Percentiles rank a stretch among this genome's conserved stretches.
Evolutionary conservation across 2,329 filamentous ascomycete genomes (phyloP).

Genomic region (Botryotinia convoluta): DNA sequence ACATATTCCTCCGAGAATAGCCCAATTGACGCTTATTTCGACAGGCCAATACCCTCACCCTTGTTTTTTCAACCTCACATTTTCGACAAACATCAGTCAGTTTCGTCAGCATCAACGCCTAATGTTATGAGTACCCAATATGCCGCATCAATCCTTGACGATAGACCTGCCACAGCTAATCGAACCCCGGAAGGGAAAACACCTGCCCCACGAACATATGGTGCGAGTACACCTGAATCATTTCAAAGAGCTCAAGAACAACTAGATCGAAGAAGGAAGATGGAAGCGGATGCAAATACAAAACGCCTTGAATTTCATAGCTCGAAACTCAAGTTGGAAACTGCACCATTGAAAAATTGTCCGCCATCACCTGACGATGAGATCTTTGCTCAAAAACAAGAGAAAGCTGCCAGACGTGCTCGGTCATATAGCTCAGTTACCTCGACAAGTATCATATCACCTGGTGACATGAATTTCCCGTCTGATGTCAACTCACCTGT

Average conservation of each 20-base stretch:
- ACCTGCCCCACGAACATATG: conserved; percentile 40
- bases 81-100: conserved; percentile 28
- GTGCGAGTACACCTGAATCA: conserved; percentile 43
- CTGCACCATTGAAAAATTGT: conserved; percentile 35
- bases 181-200: conserved; percentile 43
- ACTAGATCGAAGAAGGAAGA: conserved; percentile 36
- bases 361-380: conserved; percentile 49
- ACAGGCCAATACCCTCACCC: conserved; percentile 33
- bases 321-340: conserved; percentile 14
- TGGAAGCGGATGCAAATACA: conserved; percentile 40
- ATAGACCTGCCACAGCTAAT: conserved; percentile 50
- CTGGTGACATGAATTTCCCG: conserved; percentile 19
- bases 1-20: conserved; percentile 31
- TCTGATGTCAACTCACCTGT: conserved; percentile 35
- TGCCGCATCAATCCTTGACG: conserved; percentile 41
- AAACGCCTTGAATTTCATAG: conserved; percentile 32
- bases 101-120: conserved; percentile 32
- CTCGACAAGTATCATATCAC: conserved; percentile 44
- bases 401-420: conserved; percentile 29
- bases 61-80: conserved; percentile 35
- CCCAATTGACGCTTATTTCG: conserved; percentile 24
- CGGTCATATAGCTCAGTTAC: conserved; percentile 37
- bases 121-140: conserved; percentile 32
- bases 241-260: conserved; percentile 41
- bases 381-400: conserved; percentile 32